Evolutionary conservation across 352 stramenopile genomes (phyloP).

Genomic region (Globisporangium rhizosaccharum): DNA sequence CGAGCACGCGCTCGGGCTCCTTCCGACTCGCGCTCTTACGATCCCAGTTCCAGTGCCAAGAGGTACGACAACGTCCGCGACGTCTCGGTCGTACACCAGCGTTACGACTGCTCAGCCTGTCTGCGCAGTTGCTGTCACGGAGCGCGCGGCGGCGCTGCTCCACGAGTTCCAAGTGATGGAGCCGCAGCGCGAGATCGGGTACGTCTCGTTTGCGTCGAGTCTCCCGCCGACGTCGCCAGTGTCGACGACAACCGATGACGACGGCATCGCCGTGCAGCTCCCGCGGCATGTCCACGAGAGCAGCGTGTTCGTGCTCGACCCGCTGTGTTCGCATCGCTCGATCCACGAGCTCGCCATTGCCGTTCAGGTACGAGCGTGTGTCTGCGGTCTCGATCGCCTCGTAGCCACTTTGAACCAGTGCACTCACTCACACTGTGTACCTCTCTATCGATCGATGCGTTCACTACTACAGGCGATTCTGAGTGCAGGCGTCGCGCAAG

Average conservation of each 20-base stretch:
- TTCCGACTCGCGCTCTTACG: conserved; percentile 25
- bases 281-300: conserved; percentile 28
- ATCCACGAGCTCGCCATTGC: background rate
- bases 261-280: conserved; percentile 14
- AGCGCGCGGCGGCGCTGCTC: conserved; percentile 13
- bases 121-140: conserved; percentile 26
- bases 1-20: conserved; percentile 36
- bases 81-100: conserved; percentile 18
- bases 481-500: background rate
- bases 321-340: background rate
- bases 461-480: conserved; percentile 1
- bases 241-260: conserved; percentile 4
- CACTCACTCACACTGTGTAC: background rate
- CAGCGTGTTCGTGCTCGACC: conserved; percentile 4
- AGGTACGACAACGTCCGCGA: background rate
- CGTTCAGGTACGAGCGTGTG: background rate
- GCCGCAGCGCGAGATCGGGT: conserved; percentile 13
- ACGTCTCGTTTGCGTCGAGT: conserved; percentile 9
- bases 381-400: background rate
- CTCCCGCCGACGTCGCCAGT: conserved; percentile 1
- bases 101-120: conserved; percentile 24
- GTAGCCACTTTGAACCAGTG: background rate
- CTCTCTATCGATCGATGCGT: background rate
- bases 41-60: conserved; percentile 5
- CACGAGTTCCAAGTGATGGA: conserved; percentile 23